Conservation (phyloP, 169 alveolate species). For the Perkinsus chesapeaki region DNA sequence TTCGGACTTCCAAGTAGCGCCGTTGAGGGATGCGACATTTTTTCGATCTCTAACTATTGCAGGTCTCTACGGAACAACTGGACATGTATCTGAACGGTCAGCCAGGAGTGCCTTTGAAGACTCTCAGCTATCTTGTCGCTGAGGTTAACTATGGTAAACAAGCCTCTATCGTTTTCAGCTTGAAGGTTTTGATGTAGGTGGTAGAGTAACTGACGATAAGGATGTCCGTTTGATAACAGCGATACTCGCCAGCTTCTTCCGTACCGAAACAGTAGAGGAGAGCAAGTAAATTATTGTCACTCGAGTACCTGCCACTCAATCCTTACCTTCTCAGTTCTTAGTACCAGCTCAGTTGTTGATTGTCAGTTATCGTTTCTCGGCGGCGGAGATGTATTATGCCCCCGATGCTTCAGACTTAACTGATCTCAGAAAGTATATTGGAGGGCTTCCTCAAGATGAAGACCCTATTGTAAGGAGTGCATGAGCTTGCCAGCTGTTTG, state of each 20-base stretch:
- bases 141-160: conserved; percentile 53
- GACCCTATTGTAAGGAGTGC: conserved; percentile 69
- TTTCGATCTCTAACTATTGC: background rate
- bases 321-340: too few relatives aligned
- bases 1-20: conserved; percentile 77
- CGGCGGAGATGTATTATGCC: conserved; percentile 57
- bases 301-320: background rate
- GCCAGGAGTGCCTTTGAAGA: conserved; percentile 66
- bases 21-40: conserved; percentile 40
- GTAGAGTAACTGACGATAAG: conserved; percentile 72
- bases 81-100: conserved; percentile 67
- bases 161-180: background rate
- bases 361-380: conserved; percentile 30
- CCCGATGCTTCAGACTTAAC: conserved; percentile 51
- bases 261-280: conserved; percentile 50
- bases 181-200: conserved; percentile 20
- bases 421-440: conserved; percentile 56
- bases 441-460: conserved; percentile 72
- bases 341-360: too few relatives aligned
- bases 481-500: too few relatives aligned
- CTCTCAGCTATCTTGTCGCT: conserved; percentile 64
- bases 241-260: conserved; percentile 60
- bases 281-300: conserved; percentile 40
- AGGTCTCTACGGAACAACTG: conserved; percentile 35
- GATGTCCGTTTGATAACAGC: conserved; percentile 70